Percentiles rank a stretch among this genome's conserved stretches.
Conservation (phyloP, 306 rosid genomes). For the Begonia fuchsioides region DNA sequence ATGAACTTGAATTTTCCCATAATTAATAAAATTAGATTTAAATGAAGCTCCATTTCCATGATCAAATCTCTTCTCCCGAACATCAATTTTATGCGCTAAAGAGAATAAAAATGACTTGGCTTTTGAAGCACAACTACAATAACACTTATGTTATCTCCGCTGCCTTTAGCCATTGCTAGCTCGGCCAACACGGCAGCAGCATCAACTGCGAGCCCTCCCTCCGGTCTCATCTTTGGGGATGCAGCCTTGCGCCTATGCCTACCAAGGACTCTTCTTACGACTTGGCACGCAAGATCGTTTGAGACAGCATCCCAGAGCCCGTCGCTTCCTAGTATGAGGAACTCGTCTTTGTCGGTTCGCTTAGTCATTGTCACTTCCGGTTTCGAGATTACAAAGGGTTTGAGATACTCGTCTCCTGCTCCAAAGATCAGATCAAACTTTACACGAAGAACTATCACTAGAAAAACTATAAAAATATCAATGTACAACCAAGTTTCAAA, state of each 20-base stretch:
- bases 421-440: neutral
- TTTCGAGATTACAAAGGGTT: conserved; percentile 64
- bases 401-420: conserved; percentile 68
- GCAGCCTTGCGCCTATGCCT: conserved; percentile 21
- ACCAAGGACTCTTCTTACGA: conserved; percentile 47
- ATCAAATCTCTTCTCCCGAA: too few species aligned
- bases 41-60: too few species aligned
- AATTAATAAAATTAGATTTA: too few species aligned
- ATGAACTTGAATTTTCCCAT: too few species aligned
- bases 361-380: conserved; percentile 76
- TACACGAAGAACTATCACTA: neutral
- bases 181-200: conserved; percentile 60
- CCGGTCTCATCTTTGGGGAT: neutral
- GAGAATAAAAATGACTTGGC: neutral
- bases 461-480: too few species aligned
- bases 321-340: conserved; percentile 72
- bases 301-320: conserved; percentile 84
- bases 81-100: too few species aligned
- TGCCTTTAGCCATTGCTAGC: conserved; percentile 66
- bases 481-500: neutral
- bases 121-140: conserved; percentile 53
- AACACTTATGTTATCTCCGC: conserved; percentile 78
- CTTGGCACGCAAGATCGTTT: conserved; percentile 43
- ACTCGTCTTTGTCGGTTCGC: conserved; percentile 52
- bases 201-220: conserved; percentile 23